Percentiles rank a stretch among this genome's conserved stretches.
Conservation (phyloP, 495 filamentous ascomycete genomes). For the Glutinoglossum americanum region DNA sequence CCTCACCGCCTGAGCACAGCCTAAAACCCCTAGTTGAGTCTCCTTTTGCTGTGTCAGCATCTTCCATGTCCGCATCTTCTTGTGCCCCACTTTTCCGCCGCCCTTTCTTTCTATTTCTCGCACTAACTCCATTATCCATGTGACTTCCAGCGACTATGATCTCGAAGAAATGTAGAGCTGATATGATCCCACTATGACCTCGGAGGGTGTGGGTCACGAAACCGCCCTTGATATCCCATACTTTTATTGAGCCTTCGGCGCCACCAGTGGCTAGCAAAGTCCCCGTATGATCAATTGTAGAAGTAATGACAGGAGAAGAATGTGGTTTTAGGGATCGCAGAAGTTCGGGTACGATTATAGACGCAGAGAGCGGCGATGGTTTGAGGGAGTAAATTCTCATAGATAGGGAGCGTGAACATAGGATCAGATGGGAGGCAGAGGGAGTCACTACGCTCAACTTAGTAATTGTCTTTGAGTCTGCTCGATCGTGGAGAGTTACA, state of each 20-base stretch:
- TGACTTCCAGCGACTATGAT: slow-evolving; percentile 24
- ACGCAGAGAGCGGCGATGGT: slow-evolving; percentile 27
- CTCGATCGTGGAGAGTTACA: slow-evolving; percentile 26
- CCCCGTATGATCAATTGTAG: slow-evolving; percentile 62
- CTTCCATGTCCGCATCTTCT: slow-evolving; percentile 24
- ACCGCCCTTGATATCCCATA: slow-evolving; percentile 86
- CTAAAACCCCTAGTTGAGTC: slow-evolving; percentile 37
- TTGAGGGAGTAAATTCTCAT: slow-evolving; percentile 76
- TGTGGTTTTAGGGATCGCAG: slow-evolving; percentile 77
- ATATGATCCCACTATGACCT: slow-evolving; percentile 75
- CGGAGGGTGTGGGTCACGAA: slow-evolving; percentile 89
- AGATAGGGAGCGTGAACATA: slow-evolving; percentile 81
- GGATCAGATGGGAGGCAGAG: slow-evolving; percentile 62
- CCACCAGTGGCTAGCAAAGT: slow-evolving; percentile 81
- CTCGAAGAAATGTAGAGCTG: slow-evolving; percentile 81
- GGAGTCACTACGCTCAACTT: slow-evolving; percentile 43
- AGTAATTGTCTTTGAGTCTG: slow-evolving; percentile 2
- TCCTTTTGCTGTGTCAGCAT: slow-evolving; percentile 16
- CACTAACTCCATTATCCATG: slow-evolving; percentile 12
- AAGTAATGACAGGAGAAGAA: slow-evolving; percentile 63
- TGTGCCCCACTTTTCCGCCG: slow-evolving; percentile 20
- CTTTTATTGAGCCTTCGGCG: slow-evolving; percentile 80
- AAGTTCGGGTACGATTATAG: slow-evolving; percentile 38
- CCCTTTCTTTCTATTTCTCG: slow-evolving; percentile 18
- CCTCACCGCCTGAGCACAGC: slow-evolving; percentile 77